phyloP scores from a whole-genome alignment of 805 yeast species.

The Kluyveromyces wickerhamii region DNA sequence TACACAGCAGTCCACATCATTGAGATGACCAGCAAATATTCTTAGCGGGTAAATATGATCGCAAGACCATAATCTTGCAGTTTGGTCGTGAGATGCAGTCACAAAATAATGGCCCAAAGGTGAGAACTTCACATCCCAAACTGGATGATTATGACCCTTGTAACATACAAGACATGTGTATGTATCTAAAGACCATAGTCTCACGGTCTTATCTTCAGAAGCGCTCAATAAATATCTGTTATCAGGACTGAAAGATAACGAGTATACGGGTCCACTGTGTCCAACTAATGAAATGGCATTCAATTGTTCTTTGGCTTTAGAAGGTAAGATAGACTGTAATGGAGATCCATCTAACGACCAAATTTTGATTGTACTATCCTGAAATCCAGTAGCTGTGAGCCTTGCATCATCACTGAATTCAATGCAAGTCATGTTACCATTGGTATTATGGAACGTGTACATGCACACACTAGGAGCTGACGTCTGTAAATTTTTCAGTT shows the following conservation, averaged over 20 bases:
- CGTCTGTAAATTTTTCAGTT: conserved; percentile 61
- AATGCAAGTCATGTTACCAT: conserved; percentile 77
- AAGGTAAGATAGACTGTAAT: conserved; percentile 44
- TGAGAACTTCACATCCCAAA: conserved; percentile 94
- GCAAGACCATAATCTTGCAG: conserved; percentile 96
- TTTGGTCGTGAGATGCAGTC: conserved; percentile 96
- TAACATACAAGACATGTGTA: conserved; percentile 85
- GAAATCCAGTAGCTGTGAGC: conserved; percentile 88
- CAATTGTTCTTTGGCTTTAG: conserved; percentile 28
- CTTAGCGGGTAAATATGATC: conserved; percentile 95
- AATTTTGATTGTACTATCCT: conserved; percentile 80
- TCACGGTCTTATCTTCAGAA: conserved; percentile 86
- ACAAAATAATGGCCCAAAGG: conserved; percentile 97
- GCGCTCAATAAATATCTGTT: conserved; percentile 69
- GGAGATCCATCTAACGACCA: conserved; percentile 95
- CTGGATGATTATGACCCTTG: conserved; percentile 92
- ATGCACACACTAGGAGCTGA: conserved; percentile 90
- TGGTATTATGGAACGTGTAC: conserved; percentile 96
- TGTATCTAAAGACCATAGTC: conserved; percentile 92
- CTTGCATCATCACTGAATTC: conserved; percentile 85
- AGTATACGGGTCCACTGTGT: conserved; percentile 91
- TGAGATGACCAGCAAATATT: conserved; percentile 93
- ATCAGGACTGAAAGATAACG: conserved; percentile 86
- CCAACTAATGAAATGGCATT: conserved; percentile 54
- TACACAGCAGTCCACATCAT: conserved; percentile 89